Base-by-base conservation (phyloP, 495 filamentous ascomycete species). In the Xylaria sp. region DNA sequence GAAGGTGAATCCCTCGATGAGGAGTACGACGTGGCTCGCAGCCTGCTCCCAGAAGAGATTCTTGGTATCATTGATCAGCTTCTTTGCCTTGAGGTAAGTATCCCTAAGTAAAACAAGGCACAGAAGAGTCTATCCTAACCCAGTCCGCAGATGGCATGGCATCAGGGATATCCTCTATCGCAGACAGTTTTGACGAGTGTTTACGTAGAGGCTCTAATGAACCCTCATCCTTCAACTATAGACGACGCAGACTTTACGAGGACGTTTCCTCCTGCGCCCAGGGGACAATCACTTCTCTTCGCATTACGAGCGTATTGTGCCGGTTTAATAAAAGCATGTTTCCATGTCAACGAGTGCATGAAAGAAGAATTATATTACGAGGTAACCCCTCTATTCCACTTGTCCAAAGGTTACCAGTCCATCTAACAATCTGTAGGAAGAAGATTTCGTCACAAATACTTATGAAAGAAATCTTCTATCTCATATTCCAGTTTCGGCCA, bases 171-270 rank as follows among this genome's bases (percentile, higher is more conserved):
- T 73, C 93, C 96, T 37, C 90, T 99, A 4, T 96, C 94, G 4
- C 97, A 98, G 78, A 98, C 95, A 0, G 81, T 99, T 8, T 94
- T 97, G 78, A 97, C 95, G n/a, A 97, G 93, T 43, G 84, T 97
- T 41, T 96, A 99, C 79, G 89, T 99, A 73, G 94, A 98, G 74
- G 89, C 87, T 50, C 84, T 99, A 19, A 83, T 97, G 73, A 90
- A 89, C 77, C 91, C 93, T 19, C 83, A 86, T 55, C 93, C 93
- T 9, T 82, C 76, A 44, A 87, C 80, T 21, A 81, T 96, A 46
- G 83, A 92, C n/a, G 85, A 95, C 35, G 90, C 92, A n/a, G 83
- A 87, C 61, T 95, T 94, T 75, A 82, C 79, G 74, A 83, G 71
- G 73, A 72, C 71, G 43, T 82, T 72, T 14, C 35, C 69, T 31